Evolutionary conservation across 2,329 filamentous ascomycete genomes (phyloP).

Genomic region (Aurifilum marmelostoma): DNA sequence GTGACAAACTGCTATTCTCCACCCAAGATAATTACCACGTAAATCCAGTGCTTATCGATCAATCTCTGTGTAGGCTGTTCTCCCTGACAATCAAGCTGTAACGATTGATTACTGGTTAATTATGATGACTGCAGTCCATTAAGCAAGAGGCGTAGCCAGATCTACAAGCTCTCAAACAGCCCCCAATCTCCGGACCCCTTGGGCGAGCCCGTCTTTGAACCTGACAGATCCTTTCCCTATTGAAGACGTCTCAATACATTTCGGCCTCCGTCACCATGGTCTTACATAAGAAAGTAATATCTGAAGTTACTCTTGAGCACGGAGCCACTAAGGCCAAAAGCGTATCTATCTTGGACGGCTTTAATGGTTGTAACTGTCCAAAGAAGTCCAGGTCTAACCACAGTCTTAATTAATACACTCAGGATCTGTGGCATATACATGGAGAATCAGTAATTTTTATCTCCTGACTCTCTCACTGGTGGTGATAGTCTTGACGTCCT

Average conservation of each 20-base stretch:
- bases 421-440: neutral
- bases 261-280: neutral
- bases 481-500: no score
- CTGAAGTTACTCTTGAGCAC: neutral
- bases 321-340: neutral
- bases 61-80: neutral
- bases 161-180: neutral
- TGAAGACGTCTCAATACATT: neutral
- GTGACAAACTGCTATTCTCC: neutral
- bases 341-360: no score
- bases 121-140: no score
- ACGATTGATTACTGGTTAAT: no score
- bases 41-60: neutral
- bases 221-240: neutral
- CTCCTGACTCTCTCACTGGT: no score
- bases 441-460: neutral
- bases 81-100: no score
- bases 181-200: neutral
- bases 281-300: neutral
- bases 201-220: no score
- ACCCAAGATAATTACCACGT: neutral
- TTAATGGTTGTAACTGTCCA: no score
- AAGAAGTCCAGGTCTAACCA: neutral
- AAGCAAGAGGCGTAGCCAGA: no score
- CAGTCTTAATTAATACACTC: neutral